A percentile compares a stretch with the other conserved stretches of the same genome.
These are phyloP conservation scores for Myxozyma vanderwaltii DNA, from an alignment of 805 yeast species.

Conservation along the genomic window DNA sequence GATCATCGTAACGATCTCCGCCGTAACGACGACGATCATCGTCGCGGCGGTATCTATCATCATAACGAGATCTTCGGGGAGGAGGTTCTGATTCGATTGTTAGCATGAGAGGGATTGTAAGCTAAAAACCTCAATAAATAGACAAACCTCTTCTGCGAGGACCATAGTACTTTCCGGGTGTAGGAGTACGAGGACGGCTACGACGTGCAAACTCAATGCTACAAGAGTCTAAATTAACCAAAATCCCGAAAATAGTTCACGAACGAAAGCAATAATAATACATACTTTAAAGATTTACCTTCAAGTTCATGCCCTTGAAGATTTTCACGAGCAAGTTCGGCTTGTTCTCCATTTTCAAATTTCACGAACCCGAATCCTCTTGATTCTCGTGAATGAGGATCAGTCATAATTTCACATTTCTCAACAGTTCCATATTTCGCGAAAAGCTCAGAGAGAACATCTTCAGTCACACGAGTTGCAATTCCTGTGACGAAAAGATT, in stretches of 20 bases:
- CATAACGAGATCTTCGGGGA: slow-evolving; percentile 17
- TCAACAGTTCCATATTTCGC: slow-evolving; percentile 40
- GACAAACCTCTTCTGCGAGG: slow-evolving; percentile 27
- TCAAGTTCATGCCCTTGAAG: slow-evolving; percentile 50
- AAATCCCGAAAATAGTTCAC: no score
- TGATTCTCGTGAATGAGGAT: slow-evolving; percentile 49
- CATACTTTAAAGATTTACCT: slow-evolving; percentile 44
- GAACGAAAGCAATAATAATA: not conserved
- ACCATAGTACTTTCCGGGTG: slow-evolving; percentile 45
- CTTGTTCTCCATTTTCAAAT: slow-evolving; percentile 46
- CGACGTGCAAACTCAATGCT: slow-evolving; percentile 52
- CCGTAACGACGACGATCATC: slow-evolving; percentile 28
- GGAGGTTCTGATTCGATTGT: no score
- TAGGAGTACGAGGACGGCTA: slow-evolving; percentile 44
- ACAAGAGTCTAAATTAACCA: not conserved
- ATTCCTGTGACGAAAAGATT: slow-evolving; percentile 44
- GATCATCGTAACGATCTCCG: slow-evolving; percentile 25
- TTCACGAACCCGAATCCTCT: slow-evolving; percentile 58
- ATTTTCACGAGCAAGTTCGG: slow-evolving; percentile 50
- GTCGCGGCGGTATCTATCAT: slow-evolving; percentile 25
- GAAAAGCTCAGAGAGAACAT: slow-evolving; percentile 41
- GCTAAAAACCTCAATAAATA: no score
- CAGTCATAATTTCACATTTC: slow-evolving; percentile 49
- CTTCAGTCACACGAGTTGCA: slow-evolving; percentile 40
- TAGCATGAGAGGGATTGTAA: no score